A percentile compares a stretch with the other conserved stretches of the same genome.
phyloP scores from a whole-genome alignment of 768 basidiomycete species.

The Gloeopeniophorella convolvens region DNA sequence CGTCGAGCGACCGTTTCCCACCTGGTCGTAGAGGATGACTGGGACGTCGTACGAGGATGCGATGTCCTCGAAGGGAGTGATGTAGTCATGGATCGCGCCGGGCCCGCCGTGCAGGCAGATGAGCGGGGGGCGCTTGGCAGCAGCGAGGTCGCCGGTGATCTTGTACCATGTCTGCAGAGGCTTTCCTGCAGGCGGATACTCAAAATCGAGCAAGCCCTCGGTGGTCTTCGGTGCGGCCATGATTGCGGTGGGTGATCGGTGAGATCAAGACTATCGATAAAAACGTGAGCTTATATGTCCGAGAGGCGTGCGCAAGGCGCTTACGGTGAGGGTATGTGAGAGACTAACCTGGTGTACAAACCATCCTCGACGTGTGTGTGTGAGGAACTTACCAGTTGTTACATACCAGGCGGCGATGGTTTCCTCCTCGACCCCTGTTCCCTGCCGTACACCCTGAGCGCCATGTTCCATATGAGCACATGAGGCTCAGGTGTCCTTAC shows the following conservation, averaged over 20 bases:
- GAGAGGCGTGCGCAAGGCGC: too few relatives aligned
- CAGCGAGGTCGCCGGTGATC: constrained; percentile 37
- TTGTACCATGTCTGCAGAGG: constrained; percentile 46
- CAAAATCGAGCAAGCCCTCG: constrained; percentile 29
- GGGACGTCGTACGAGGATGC: constrained; percentile 2
- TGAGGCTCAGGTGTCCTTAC: too few relatives aligned
- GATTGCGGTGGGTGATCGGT: neutral
- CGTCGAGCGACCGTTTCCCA: constrained; percentile 40
- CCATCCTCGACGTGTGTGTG: too few relatives aligned
- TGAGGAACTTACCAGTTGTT: too few relatives aligned
- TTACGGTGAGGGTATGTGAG: too few relatives aligned
- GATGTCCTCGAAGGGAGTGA: constrained; percentile 25
- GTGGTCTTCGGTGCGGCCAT: constrained; percentile 4
- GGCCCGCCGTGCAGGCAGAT: constrained; percentile 15
- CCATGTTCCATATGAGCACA: too few relatives aligned
- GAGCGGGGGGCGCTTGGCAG: constrained; percentile 21
- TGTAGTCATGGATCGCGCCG: constrained; percentile 24
- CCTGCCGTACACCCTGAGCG: too few relatives aligned
- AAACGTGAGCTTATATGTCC: neutral
- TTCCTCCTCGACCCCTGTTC: too few relatives aligned
- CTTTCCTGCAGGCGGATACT: constrained; percentile 26
- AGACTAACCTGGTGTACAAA: too few relatives aligned
- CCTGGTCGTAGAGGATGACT: constrained; percentile 40
- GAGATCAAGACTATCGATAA: constrained; percentile 8
- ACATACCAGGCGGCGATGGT: too few relatives aligned